Evolutionary conservation across 352 stramenopile genomes (phyloP), one percentile per base, ranked within the genome.

Genomic region (Globisporangium heterothallicum): DNA sequence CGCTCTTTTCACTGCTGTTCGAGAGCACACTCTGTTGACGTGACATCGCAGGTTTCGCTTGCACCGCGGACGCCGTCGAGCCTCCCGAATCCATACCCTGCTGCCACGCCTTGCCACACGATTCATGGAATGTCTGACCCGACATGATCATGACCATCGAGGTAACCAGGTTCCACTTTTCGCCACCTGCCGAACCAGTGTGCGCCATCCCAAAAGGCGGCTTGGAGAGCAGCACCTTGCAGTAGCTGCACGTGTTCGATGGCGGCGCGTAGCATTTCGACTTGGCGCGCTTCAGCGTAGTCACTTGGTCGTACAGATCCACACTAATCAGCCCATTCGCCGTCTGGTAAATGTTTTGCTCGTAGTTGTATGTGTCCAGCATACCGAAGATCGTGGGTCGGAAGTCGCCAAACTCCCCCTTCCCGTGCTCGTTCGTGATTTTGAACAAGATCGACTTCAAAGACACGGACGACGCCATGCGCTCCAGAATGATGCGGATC

Each of bases 371-470:
- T 47, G 92, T 97, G 63, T 91, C 86, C n/a, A 98, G 62, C 74
- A 98, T 96, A 61, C 84, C 92, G 32, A 96, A 92, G 52, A 98
- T 92, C 45, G 95, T 97, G 36, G 96, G 89, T 2, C 92, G 85
- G 64, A 98, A 95, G 57, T 98, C 94, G 19, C 91, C 92, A 58
- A 98, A 94, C 38, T 90, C 82, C 61, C 86, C 94, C 49, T 88
- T 88, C 9, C 88, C 86, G 66, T 97, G 87, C 63, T 98, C 94
- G 42, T 87, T 96, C 45, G 92, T 97, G 49, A 98, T 95, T 72
- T 98, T 98, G 50, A 95, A 93, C 47, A 98, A 66, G 32, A 98
- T 92, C 56, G 94, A 89, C 63, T 88, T 89, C 10, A 98, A 66
- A 27, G 92, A 95, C 46, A 98, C 91, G 27, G 81, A 96, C 2